These are phyloP conservation scores for Phragmites australis DNA, from an alignment of 176 grass and related monocot species.

Conservation along the genomic window DNA sequence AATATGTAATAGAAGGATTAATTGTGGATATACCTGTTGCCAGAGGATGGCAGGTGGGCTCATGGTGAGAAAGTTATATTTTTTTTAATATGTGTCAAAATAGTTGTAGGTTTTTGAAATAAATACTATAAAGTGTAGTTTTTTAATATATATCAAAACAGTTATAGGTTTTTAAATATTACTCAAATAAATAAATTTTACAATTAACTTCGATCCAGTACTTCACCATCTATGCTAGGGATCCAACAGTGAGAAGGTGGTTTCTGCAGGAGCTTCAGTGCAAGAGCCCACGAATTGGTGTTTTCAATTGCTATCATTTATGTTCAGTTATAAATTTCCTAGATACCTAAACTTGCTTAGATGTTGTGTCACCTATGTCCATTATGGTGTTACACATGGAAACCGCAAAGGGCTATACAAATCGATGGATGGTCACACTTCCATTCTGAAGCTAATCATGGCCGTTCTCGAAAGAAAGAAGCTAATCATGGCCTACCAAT, in stretches of 20 bases:
- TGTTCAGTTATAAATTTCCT: background rate
- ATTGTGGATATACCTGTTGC: no score
- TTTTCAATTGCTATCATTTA: background rate
- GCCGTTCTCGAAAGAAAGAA: background rate
- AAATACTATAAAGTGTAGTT: no score
- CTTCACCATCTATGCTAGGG: background rate
- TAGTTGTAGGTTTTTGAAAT: no score
- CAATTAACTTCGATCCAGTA: background rate
- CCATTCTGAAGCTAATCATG: conserved; percentile 1
- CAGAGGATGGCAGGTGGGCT: no score
- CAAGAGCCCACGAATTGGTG: background rate
- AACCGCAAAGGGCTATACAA: background rate
- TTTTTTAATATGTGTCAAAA: no score
- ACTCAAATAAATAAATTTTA: no score
- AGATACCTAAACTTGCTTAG: background rate
- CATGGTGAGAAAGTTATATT: no score
- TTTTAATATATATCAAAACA: no score
- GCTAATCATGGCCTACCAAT: background rate
- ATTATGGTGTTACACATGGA: background rate
- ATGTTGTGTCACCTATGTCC: background rate
- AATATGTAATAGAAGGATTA: no score
- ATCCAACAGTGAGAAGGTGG: background rate
- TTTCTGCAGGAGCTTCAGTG: background rate
- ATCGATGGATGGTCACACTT: background rate
- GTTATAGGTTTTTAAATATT: no score